Conservation (phyloP, 768 basidiomycete species). For the Kockovaella imperatae region DNA sequence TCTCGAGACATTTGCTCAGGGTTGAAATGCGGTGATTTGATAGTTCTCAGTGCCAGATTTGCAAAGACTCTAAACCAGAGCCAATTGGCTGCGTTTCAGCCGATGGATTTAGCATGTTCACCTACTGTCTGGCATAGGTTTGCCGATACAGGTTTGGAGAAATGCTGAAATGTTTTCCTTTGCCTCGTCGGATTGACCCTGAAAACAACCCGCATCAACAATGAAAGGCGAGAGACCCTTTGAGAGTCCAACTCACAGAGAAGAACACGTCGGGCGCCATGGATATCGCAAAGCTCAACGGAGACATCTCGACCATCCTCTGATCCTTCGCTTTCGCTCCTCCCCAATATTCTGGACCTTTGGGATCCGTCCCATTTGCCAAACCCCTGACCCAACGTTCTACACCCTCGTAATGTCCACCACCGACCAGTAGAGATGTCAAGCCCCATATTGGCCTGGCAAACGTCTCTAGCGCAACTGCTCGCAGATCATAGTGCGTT, state of each 20-base stretch:
- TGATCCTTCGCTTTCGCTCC: conserved; percentile 66
- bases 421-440: conserved; percentile 59
- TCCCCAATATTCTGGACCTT: conserved; percentile 66
- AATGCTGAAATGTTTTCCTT: conserved; percentile 59
- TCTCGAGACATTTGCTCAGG: conserved; percentile 62
- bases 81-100: conserved; percentile 53
- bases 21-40: conserved; percentile 56
- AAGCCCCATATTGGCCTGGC: conserved; percentile 71
- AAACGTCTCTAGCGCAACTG: conserved; percentile 65
- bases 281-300: conserved; percentile 64
- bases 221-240: not conserved
- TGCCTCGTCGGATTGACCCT: conserved; percentile 48
- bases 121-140: conserved; percentile 66
- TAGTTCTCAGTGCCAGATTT: conserved; percentile 61
- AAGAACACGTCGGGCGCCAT: conserved; percentile 59
- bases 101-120: not conserved
- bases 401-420: conserved; percentile 54
- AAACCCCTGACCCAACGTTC: conserved; percentile 62
- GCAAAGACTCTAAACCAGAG: conserved; percentile 75
- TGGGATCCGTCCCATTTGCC: conserved; percentile 61
- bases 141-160: conserved; percentile 70
- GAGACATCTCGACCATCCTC: conserved; percentile 73
- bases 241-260: conserved; percentile 17
- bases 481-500: conserved; percentile 64
- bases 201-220: not conserved